Conservation (phyloP, 1,284 basidiomycete species). For the Spongispora temasekensis region DNA sequence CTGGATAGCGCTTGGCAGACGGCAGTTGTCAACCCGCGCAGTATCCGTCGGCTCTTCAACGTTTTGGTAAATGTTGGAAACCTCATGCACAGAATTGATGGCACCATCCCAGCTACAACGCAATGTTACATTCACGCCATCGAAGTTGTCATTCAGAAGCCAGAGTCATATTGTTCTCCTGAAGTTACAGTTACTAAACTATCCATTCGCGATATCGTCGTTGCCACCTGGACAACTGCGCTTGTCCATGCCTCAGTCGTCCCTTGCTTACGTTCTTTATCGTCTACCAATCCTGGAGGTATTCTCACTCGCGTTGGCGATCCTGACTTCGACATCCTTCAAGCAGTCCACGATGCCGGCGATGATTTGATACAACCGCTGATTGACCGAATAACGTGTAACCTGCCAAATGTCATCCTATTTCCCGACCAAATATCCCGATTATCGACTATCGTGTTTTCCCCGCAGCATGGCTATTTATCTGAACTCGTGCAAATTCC, state of each 20-base stretch:
- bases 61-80: constrained; percentile 38
- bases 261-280: constrained; percentile 11
- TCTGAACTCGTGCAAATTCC: constrained; percentile 36
- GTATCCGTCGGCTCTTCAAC: constrained; percentile 35
- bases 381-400: constrained; percentile 36
- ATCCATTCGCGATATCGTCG: constrained; percentile 37
- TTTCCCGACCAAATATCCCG: constrained; percentile 44
- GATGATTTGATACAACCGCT: constrained; percentile 36
- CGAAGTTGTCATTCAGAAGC: constrained; percentile 37
- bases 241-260: constrained; percentile 21
- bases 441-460: constrained; percentile 40
- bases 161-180: constrained; percentile 17
- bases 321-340: constrained; percentile 35
- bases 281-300: constrained; percentile 19
- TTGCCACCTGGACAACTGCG: constrained; percentile 37
- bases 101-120: constrained; percentile 35
- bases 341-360: constrained; percentile 37
- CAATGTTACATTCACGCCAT: constrained; percentile 38
- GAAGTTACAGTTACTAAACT: constrained; percentile 17
- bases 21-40: constrained; percentile 25
- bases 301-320: constrained; percentile 27
- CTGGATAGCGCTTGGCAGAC: constrained; percentile 28
- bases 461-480: constrained; percentile 37
- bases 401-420: constrained; percentile 47
- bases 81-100: constrained; percentile 38